phyloP scores from a whole-genome alignment of 768 basidiomycete species.

The Pulveroboletus frians region DNA sequence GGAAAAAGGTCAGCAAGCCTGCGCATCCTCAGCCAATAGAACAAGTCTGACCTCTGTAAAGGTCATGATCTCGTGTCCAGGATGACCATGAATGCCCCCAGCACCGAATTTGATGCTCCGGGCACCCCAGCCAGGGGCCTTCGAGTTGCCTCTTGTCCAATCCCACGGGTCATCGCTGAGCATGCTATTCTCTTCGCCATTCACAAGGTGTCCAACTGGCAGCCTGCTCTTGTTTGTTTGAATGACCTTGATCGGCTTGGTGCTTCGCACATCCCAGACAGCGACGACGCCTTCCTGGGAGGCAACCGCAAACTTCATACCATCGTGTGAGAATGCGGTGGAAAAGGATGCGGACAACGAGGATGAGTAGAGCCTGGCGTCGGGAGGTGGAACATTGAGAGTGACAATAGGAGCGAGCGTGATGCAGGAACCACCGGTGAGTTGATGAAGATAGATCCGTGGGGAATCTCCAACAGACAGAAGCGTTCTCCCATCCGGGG shows the following conservation, averaged over 20 bases:
- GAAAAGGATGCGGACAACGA: conserved; percentile 70
- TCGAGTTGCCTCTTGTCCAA: conserved; percentile 52
- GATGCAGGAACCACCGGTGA: conserved; percentile 59
- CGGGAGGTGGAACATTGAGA: conserved; percentile 60
- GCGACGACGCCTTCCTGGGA: conserved; percentile 77
- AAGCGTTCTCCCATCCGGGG: conserved; percentile 81
- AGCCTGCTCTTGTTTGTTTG: conserved; percentile 44
- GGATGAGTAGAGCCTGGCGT: conserved; percentile 36
- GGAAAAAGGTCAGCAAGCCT: conserved; percentile 7
- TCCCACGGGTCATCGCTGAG: conserved; percentile 63
- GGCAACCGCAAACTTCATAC: conserved; percentile 76
- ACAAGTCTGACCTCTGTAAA: conserved; percentile 74
- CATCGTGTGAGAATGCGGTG: conserved; percentile 71
- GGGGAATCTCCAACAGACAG: conserved; percentile 90
- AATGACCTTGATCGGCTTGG: conserved; percentile 63
- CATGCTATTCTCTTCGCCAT: conserved; percentile 45
- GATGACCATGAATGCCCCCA: conserved; percentile 42
- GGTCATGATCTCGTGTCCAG: conserved; percentile 70
- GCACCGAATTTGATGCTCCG: conserved; percentile 82
- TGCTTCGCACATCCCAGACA: conserved; percentile 78
- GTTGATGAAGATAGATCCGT: conserved; percentile 75
- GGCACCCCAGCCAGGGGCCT: conserved; percentile 78
- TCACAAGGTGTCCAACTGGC: conserved; percentile 29
- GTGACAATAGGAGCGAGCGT: conserved; percentile 62
- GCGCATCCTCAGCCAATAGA: not conserved